Evolutionary conservation across 2,329 filamentous ascomycete species (phyloP), one percentile per base, ranked within the genome.

Genomic region (Pestalotiopsis fici): DNA sequence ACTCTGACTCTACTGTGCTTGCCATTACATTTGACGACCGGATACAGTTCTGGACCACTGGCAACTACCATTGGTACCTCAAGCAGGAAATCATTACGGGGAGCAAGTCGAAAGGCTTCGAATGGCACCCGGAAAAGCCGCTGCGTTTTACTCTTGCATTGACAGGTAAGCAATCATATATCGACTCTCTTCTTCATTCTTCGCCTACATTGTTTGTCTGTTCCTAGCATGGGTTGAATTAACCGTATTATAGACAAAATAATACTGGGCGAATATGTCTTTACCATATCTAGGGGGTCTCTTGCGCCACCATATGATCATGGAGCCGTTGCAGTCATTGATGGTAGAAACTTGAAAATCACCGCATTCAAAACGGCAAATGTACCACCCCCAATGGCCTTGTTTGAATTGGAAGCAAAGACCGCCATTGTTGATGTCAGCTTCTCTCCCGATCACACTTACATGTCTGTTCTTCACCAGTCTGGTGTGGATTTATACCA

Each of bases 41-140:
- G 66, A 82, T 96, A n/a, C 96, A 99, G 76, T 83, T 99, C 1
- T 99, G 96, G 96, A 97, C 94, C 0, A 97, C 92, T 86, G 93
- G 94, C 23, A 99, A 99, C 78, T 99, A 99, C 73, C 93, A 98
- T 77, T 99, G 96, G 88, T 98, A 98, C 78, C 85, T 99, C 18
- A 99, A 99, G 81, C 94, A 97, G 77, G 94, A 98, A 76, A 85
- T 98, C 6, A 80, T 82, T 6, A 81, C 86, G 6, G 73, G 78
- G 7, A 74, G 72, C 13, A 71, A 74, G 3, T 73, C 79, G 50
- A 64, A 74, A 59, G 73, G 76, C 50, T 71, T 88, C n/a, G 77
- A 83, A 0, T 99, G 96, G 96, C 94, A 99, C 78, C 88, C 93
- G 1, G 96, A 98, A 76, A 94, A 92, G 77, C 83, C 94, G 3